Evolutionary conservation across 768 basidiomycete species (phyloP).

Genomic region (Fistulinella prunicolor): DNA sequence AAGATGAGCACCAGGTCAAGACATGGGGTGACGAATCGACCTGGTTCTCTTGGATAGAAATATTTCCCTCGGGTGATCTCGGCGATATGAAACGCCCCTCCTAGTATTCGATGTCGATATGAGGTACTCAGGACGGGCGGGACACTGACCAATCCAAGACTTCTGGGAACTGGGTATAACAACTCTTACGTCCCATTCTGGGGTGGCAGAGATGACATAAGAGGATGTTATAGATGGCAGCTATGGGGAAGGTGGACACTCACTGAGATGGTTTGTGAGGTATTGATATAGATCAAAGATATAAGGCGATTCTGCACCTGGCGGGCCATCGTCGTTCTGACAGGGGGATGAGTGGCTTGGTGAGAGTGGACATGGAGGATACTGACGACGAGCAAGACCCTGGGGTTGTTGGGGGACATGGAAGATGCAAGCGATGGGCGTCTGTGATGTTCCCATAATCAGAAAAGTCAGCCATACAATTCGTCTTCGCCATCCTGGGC

Average conservation of each 20-base stretch:
- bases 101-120: conserved; percentile 34
- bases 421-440: conserved; percentile 7
- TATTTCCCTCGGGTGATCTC: conserved; percentile 68
- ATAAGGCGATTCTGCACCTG: conserved; percentile 68
- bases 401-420: conserved; percentile 18
- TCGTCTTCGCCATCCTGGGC: conserved; percentile 10
- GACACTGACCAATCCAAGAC: conserved; percentile 75
- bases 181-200: conserved; percentile 79
- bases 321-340: conserved; percentile 86
- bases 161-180: conserved; percentile 80
- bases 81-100: conserved; percentile 78
- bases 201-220: conserved; percentile 6
- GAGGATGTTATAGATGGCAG: conserved; percentile 6
- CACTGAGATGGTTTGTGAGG: conserved; percentile 60
- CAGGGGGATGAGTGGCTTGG: background rate
- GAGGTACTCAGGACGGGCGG: background rate
- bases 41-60: conserved; percentile 68
- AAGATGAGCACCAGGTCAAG: background rate
- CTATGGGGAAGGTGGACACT: conserved; percentile 11
- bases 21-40: conserved; percentile 24
- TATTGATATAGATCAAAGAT: conserved; percentile 66
- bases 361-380: background rate
- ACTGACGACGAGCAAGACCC: conserved; percentile 46
- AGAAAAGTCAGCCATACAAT: conserved; percentile 5
- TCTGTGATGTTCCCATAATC: conserved; percentile 23